Evolutionary conservation across 495 filamentous ascomycete species (phyloP), one percentile per base, ranked within the genome.

Genomic region (Polyplosphaeria fusca): DNA sequence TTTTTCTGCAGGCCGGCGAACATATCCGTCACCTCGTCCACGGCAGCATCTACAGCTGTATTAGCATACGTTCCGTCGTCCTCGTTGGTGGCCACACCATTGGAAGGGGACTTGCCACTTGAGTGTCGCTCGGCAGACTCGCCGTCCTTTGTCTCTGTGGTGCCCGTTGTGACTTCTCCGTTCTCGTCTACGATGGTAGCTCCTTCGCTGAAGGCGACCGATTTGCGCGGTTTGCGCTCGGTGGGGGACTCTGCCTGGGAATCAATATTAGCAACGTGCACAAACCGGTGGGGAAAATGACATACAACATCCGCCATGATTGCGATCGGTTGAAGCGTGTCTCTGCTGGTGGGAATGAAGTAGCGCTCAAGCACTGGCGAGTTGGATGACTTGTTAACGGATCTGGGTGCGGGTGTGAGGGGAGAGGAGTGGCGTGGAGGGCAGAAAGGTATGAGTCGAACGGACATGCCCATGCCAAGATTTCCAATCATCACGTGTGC

Each of bases 1-100:
- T 88, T 89, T 79, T 96, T 96, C 66, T 89, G 88, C 59, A 96
- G 84, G 44, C 82, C 85, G 71, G 86, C 86, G 79, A 90, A 87
- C 68, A 86, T 79, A 44, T 87, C 85, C 62, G 81, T 82, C 38
- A 86, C 78, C 61, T 86, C 84, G 67, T 87, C 85, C 58, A 88
- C 79, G 51, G 81, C 80, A 67, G 86, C 82, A 67, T 86, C 84
- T 61, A 68, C 68, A 35, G 68, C 66, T 49, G 66, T 43, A 26
- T 2, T 14, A 56, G 41, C 27, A 3, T 38, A 39, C 40, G 30
- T 47, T 46, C 50, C 19, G 7, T 28, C 11, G 13, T 35, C 11
- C 3, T n/a, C n/a, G n/a, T n/a, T n/a, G n/a, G 23, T 41, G 47
- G 39, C 47, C 28, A 26, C 47, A 22, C 42, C 43, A 35, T 60